phyloP scores from a whole-genome alignment of 2,329 filamentous ascomycete species.

The Curvularia lunata region DNA sequence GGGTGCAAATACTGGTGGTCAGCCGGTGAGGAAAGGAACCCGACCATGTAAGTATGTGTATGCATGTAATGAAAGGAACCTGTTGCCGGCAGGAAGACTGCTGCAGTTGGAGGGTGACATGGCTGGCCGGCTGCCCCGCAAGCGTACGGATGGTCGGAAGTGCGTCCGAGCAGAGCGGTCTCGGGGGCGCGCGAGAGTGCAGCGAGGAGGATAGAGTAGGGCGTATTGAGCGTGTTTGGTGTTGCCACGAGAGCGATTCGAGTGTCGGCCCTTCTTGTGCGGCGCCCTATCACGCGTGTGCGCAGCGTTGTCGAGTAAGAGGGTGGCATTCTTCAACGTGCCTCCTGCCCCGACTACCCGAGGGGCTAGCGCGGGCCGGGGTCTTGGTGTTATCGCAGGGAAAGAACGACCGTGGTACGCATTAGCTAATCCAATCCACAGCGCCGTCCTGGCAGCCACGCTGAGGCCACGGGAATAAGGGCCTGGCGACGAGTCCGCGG shows the following conservation, averaged over 20 bases:
- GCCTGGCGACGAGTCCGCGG: background rate
- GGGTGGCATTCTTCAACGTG: slow-evolving; percentile 12
- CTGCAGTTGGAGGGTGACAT: background rate
- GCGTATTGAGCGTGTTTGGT: background rate
- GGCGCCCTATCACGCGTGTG: background rate
- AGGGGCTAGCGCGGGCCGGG: slow-evolving; percentile 7
- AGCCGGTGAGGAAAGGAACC: background rate
- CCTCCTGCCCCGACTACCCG: background rate
- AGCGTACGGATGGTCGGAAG: background rate
- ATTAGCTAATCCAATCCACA: slow-evolving; percentile 12
- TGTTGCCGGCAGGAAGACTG: background rate
- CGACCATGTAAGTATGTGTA: background rate
- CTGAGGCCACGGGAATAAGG: background rate
- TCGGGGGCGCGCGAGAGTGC: background rate
- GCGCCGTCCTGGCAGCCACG: background rate
- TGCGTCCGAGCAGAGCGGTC: background rate
- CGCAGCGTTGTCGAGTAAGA: slow-evolving; percentile 10
- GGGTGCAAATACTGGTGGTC: background rate
- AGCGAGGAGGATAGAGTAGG: background rate
- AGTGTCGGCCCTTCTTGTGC: slow-evolving; percentile 5
- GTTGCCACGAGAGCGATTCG: background rate
- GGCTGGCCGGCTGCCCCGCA: background rate
- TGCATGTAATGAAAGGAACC: background rate
- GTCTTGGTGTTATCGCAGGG: slow-evolving; percentile 5
- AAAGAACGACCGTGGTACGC: slow-evolving; percentile 4